These are phyloP conservation scores for Fragosphaeria purpurea DNA, from an alignment of 2,329 filamentous ascomycete species.

Conservation along the genomic window DNA sequence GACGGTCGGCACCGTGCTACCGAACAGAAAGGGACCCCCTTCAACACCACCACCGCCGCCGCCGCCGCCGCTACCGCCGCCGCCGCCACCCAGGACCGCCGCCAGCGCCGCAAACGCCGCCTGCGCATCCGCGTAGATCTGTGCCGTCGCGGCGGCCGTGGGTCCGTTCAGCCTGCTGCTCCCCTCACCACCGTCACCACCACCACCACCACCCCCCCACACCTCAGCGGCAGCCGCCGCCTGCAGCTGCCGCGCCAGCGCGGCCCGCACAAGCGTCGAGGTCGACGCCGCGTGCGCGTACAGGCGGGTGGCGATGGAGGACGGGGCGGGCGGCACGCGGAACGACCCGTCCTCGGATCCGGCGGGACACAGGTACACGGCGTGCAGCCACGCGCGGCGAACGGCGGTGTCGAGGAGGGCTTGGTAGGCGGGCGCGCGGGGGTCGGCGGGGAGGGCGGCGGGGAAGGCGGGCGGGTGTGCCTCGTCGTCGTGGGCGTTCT, in stretches of 20 bases:
- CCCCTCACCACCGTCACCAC: neutral
- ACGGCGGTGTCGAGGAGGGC: conserved; percentile 67
- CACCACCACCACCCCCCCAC: neutral
- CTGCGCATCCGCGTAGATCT: conserved; percentile 33
- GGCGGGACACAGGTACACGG: conserved; percentile 60
- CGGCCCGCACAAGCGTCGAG: conserved; percentile 50
- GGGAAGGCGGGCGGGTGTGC: neutral
- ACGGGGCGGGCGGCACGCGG: neutral
- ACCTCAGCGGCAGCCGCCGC: conserved; percentile 60
- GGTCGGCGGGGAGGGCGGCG: conserved; percentile 14
- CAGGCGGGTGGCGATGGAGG: conserved; percentile 53
- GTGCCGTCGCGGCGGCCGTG: conserved; percentile 20
- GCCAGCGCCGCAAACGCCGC: conserved; percentile 38
- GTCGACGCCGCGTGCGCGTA: conserved; percentile 59
- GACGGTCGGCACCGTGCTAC: conserved; percentile 56
- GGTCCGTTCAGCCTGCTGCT: conserved; percentile 21
- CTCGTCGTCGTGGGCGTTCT: too few species aligned
- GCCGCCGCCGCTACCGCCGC: conserved; percentile 20
- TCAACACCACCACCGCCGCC: conserved; percentile 18
- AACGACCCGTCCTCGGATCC: neutral
- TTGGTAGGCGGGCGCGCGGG: conserved; percentile 62
- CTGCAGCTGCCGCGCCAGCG: conserved; percentile 57
- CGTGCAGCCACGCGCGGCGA: conserved; percentile 80
- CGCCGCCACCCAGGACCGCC: conserved; percentile 24
- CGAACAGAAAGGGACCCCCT: conserved; percentile 31